Conservation (phyloP, 495 filamentous ascomycete genomes). For the Antarctomyces pellizariae region DNA sequence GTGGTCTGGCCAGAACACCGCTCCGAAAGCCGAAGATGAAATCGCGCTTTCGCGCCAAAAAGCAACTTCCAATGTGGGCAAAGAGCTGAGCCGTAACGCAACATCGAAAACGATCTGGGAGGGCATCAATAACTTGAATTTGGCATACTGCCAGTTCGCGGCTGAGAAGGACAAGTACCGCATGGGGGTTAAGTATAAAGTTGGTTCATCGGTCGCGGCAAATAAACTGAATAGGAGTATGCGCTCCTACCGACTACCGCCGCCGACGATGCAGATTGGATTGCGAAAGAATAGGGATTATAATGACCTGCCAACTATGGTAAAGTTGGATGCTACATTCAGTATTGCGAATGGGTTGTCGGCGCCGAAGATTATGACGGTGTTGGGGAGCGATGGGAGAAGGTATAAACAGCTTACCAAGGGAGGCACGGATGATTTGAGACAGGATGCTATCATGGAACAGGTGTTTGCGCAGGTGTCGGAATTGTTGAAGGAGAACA, state of each 20-base stretch:
- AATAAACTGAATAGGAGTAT: slow-evolving; percentile 30
- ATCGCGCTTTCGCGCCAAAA: slow-evolving; percentile 42
- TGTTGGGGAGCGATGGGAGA: slow-evolving; percentile 46
- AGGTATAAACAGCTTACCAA: slow-evolving; percentile 83
- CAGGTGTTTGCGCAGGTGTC: slow-evolving; percentile 96
- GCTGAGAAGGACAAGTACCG: slow-evolving; percentile 41
- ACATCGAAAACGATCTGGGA: slow-evolving; percentile 32
- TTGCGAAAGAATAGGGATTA: slow-evolving; percentile 57
- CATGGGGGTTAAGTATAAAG: slow-evolving; percentile 33
- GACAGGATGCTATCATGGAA: slow-evolving; percentile 99
- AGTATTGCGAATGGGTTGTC: slow-evolving; percentile 75
- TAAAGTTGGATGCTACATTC: slow-evolving; percentile 43
- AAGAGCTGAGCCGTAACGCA: slow-evolving; percentile 22
- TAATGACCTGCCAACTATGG: slow-evolving; percentile 42
- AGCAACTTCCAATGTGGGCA: slow-evolving; percentile 44
- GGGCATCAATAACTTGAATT: slow-evolving; percentile 46
- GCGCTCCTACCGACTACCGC: slow-evolving; percentile 42
- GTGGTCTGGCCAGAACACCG: slow-evolving; percentile 50
- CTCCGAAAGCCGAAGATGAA: slow-evolving; percentile 40
- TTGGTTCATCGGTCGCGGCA: slow-evolving; percentile 34
- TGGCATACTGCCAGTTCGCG: slow-evolving; percentile 50
- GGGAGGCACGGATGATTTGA: slow-evolving; percentile 79
- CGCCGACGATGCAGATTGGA: slow-evolving; percentile 69
- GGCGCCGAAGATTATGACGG: slow-evolving; percentile 75
- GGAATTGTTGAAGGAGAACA: slow-evolving; percentile 61